Evolutionary conservation across 495 filamentous ascomycete species (phyloP).

Genomic region (Thozetella sp.): DNA sequence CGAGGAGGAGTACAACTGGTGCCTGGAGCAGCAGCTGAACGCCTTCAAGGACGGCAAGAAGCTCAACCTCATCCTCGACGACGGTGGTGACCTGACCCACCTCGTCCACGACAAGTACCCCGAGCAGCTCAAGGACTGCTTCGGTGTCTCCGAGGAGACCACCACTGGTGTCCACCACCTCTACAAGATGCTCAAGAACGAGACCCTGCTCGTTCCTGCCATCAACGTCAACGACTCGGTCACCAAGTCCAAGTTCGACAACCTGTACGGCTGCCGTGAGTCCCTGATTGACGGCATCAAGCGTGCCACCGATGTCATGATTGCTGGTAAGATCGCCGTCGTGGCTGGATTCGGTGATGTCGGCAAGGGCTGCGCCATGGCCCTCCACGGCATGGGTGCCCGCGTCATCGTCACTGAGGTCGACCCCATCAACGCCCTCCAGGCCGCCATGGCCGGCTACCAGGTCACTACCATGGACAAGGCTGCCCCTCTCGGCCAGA

Average conservation of each 20-base stretch:
- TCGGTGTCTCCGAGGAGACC: conserved; percentile 98
- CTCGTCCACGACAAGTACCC: conserved; percentile 98
- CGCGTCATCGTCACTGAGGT: conserved; percentile 96
- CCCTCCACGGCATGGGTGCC: conserved; percentile 94
- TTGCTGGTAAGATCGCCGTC: conserved; percentile 96
- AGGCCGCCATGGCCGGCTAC: conserved; percentile 96
- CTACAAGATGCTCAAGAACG: conserved; percentile 94
- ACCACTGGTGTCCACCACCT: conserved; percentile 99
- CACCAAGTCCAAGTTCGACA: conserved; percentile 99
- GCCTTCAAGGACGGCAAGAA: conserved; percentile 97
- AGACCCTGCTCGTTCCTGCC: conserved; percentile 87
- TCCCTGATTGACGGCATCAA: conserved; percentile 99
- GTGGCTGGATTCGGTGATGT: conserved; percentile 99
- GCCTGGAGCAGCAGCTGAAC: conserved; percentile 94
- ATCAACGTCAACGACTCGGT: conserved; percentile 99
- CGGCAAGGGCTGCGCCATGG: conserved; percentile 97
- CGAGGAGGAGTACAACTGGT: conserved; percentile 99
- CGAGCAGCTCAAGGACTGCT: conserved; percentile 96
- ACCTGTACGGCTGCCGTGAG: conserved; percentile 99
- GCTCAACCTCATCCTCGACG: conserved; percentile 98
- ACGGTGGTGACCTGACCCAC: conserved; percentile 95
- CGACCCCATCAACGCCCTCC: conserved; percentile 99
- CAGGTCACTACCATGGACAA: conserved; percentile 98
- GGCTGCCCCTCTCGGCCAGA: conserved; percentile 84
- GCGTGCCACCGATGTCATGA: conserved; percentile 99